phyloP scores from a whole-genome alignment of 768 basidiomycete genomes.

The Scleroderma bovista region DNA sequence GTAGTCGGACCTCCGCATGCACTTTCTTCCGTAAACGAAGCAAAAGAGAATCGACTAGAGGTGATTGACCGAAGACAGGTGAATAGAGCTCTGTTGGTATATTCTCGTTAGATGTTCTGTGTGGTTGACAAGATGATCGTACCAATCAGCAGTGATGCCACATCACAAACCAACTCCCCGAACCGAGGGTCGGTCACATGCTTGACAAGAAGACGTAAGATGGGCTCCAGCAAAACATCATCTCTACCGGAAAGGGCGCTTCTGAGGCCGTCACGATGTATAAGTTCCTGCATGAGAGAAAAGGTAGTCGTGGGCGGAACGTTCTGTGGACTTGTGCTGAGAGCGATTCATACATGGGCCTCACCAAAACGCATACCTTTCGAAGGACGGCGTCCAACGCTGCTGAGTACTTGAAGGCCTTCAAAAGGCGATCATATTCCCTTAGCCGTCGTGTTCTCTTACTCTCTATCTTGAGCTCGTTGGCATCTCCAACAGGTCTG shows the following conservation, averaged over 20 bases:
- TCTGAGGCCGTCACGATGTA: constrained; percentile 84
- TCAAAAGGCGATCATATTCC: constrained; percentile 86
- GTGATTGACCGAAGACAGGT: constrained; percentile 89
- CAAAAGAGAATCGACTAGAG: constrained; percentile 84
- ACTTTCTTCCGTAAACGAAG: constrained; percentile 78
- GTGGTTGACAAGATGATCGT: constrained; percentile 20
- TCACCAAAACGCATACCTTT: constrained; percentile 47
- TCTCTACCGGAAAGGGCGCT: constrained; percentile 87
- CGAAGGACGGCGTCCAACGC: constrained; percentile 88
- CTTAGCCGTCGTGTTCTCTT: constrained; percentile 64
- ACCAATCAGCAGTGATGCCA: constrained; percentile 83
- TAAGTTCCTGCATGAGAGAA: constrained; percentile 86
- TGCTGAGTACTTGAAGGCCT: constrained; percentile 90
- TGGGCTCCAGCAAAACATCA: constrained; percentile 87
- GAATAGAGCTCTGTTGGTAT: constrained; percentile 75
- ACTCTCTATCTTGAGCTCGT: constrained; percentile 77
- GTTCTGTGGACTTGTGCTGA: constrained; percentile 44
- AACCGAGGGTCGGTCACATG: constrained; percentile 88
- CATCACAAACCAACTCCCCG: constrained; percentile 81
- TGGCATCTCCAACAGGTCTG: constrained; percentile 52
- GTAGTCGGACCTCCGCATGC: constrained; percentile 80
- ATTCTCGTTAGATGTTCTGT: constrained; percentile 2
- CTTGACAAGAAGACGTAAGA: constrained; percentile 81
- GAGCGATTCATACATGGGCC: background rate
- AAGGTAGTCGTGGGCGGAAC: constrained; percentile 83